Evolutionary conservation across 805 yeast species (phyloP), one percentile per base, ranked within the genome.

Genomic region (Soucietia sequanensis): DNA sequence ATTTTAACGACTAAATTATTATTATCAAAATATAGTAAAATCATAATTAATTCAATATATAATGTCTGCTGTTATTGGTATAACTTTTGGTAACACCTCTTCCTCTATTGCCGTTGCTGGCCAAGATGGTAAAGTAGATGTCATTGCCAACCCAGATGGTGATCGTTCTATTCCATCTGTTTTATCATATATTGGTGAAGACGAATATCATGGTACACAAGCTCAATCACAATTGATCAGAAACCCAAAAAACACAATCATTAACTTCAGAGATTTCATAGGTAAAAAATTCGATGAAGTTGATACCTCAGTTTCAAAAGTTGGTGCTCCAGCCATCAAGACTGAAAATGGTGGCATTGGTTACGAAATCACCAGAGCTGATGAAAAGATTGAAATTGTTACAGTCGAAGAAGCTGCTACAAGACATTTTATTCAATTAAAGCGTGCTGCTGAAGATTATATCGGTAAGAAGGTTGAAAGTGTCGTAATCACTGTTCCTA

Each of bases 61-160:
- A n/a, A 65, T 65, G 70, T 61, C 69, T 35, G 57, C 67, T 50
- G 85, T 88, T 49, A 85, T 93, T 63, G 99, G 99, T 66, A 78
- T 93, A 60, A 81, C 96, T 27, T 91, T 93, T 63, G 99, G 99
- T 63, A 93, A 93, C 78, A 84, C 95, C 31, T 79, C 95, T 42
- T 84, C 97, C 32, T 86, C 97, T 40, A 89, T 93, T 60, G 97
- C 98, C 32, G 86, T 81, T 54, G 84, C 90, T 48, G 68, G 75
- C 43, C 63, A 70, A 47, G 97, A 91, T 55, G 97, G 96, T 43
- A 85, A 84, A 61, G 93, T 88, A 45, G 97, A 93, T 58, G 95
- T 93, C 48, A 91, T 93, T 62, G 99, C 99, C 49, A 91, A 93
- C 79, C 96, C 95, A 49, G 99, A 93, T 58, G 99, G 99, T 64